Evolutionary conservation across 2,329 filamentous ascomycete genomes (phyloP), one percentile per base, ranked within the genome.

Genomic region (Rachicladosporium sp.): DNA sequence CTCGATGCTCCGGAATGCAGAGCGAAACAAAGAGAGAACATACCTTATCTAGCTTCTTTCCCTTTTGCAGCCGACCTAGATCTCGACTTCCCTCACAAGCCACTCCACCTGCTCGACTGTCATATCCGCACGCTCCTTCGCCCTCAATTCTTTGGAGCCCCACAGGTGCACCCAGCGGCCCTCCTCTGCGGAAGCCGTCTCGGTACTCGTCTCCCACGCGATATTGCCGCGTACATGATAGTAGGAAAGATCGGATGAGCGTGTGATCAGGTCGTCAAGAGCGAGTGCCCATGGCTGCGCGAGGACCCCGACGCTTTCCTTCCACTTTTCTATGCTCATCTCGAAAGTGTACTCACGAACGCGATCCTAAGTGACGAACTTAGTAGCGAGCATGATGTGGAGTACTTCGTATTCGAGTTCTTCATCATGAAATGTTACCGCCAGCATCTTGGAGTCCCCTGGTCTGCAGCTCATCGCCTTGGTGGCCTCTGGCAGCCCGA

Each of bases 211-310:
- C 9, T 41, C 39, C 3, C 11, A 10, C 4, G 39, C 30, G 4
- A 41, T 29, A 4, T 35, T 36, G 10, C 37, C 37, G 6, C 30
- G 34, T 8, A 36, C 39, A 15, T 41, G 30, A 6, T 41, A 41
- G 29, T 41, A 41, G 10, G 39, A 33, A 3, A 30, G 39, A 6
- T 21, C 29, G 2, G 39, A 19, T 3, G 30, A 10, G 7, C 39
- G 36, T 10, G 29, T 37, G 6, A 41, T 37, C 12, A 41, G 31
- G 5, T 41, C 39, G 4, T 41, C 30, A 23, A 41, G 30, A 1
- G 38, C 15, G 6, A 10, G 10, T 1, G 32, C 29, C 38, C 38
- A 40, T 3, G 4, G 4, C 4, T 9, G 7, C n/a, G 23, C 19
- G 3, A 10, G 10, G 7, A 32, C 33, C 4, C n/a, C 15, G 1